Evolutionary conservation across 805 yeast genomes (phyloP).

Genomic region (Schwanniomyces vanrijiae): DNA sequence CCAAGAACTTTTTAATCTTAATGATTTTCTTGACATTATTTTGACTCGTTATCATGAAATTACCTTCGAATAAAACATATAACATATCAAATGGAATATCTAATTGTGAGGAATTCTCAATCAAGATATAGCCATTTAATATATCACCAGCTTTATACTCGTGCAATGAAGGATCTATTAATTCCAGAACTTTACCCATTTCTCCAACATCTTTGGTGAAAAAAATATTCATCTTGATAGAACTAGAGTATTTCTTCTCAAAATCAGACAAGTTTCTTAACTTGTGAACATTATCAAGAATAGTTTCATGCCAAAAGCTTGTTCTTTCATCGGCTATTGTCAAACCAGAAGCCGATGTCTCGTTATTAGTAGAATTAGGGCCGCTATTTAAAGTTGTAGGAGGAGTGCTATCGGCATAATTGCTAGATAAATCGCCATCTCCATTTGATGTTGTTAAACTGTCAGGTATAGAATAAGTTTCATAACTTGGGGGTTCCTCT

Average conservation of each 20-base stretch:
- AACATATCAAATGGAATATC: conserved; percentile 63
- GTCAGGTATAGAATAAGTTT: conserved; percentile 4
- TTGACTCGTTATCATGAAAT: conserved; percentile 24
- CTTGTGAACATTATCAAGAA: conserved; percentile 37
- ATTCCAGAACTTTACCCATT: conserved; percentile 22
- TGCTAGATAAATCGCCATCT: not conserved
- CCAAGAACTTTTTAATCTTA: conserved; percentile 35
- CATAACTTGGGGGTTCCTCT: conserved; percentile 22
- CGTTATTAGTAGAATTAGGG: not conserved
- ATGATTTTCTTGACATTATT: conserved; percentile 11
- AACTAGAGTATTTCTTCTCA: conserved; percentile 23
- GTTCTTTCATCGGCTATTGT: conserved; percentile 37
- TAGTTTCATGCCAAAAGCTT: conserved; percentile 34
- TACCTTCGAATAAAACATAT: conserved; percentile 57
- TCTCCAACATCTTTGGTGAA: conserved; percentile 37
- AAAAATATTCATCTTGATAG: conserved; percentile 24
- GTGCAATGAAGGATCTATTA: conserved; percentile 28
- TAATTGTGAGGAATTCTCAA: conserved; percentile 39
- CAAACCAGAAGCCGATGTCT: conserved; percentile 2
- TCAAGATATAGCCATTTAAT: conserved; percentile 54
- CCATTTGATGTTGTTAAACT: not conserved
- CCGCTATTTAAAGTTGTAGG: not conserved
- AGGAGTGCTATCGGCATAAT: not conserved
- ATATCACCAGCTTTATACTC: conserved; percentile 71
- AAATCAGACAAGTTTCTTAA: conserved; percentile 31